phyloP scores from a whole-genome alignment of 164 flowering plant species.

The Liriodendron chinense region DNA sequence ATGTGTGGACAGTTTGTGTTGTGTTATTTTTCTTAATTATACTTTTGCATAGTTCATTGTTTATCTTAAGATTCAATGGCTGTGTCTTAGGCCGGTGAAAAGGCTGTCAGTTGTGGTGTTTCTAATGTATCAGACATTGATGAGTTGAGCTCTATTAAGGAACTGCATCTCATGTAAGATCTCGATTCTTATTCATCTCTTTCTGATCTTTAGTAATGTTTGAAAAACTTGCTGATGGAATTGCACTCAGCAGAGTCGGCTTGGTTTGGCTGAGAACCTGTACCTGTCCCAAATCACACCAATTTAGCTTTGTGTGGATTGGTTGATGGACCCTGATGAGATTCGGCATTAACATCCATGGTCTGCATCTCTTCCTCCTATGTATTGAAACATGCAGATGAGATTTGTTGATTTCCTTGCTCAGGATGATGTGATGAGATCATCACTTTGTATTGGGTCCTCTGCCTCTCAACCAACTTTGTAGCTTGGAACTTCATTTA shows the following conservation, averaged over 20 bases:
- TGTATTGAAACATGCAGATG: too few relatives aligned
- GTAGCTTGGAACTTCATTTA: too few relatives aligned
- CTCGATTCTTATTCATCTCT: neutral
- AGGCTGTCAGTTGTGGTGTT: constrained; percentile 75
- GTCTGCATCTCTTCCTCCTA: too few relatives aligned
- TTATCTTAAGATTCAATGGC: constrained; percentile 1
- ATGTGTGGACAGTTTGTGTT: neutral
- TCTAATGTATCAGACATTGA: constrained; percentile 56
- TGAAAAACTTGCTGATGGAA: neutral
- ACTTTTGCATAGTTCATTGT: neutral
- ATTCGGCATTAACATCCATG: too few relatives aligned
- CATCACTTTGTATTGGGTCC: too few relatives aligned
- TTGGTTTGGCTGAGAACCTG: too few relatives aligned
- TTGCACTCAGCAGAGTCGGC: neutral
- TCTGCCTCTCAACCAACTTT: too few relatives aligned
- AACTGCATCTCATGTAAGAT: constrained; percentile 59
- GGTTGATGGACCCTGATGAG: too few relatives aligned
- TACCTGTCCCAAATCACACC: too few relatives aligned
- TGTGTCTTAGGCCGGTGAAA: constrained; percentile 74
- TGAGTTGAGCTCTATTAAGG: constrained; percentile 58
- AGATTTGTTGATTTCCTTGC: too few relatives aligned
- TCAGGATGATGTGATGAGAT: too few relatives aligned
- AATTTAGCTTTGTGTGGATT: too few relatives aligned
- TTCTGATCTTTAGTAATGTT: neutral
- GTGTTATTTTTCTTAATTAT: neutral